A percentile compares a stretch with the other conserved stretches of the same genome.
Conservation (phyloP, 805 yeast genomes). For the Kazachstania bromeliacearum region DNA sequence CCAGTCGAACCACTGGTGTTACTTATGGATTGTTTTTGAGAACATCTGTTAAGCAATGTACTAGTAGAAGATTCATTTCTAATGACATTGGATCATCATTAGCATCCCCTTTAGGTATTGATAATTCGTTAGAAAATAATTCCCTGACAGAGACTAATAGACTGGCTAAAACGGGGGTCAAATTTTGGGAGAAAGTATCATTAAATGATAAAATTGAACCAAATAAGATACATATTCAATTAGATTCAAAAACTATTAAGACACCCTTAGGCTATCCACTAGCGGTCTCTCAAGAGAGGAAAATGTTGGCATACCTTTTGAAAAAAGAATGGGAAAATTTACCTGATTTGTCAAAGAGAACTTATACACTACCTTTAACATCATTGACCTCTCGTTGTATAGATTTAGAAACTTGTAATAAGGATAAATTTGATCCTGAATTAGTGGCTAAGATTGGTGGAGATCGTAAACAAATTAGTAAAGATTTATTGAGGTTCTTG, state of each 20-base stretch:
- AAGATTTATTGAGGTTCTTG: conserved; percentile 63
- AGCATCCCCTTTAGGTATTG: conserved; percentile 26
- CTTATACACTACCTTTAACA: conserved; percentile 68
- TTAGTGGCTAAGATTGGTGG: conserved; percentile 53
- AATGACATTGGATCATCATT: no score
- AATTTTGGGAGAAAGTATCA: conserved; percentile 73
- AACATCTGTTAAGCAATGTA: no score
- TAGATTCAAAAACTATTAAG: conserved; percentile 68
- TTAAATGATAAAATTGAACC: conserved; percentile 25
- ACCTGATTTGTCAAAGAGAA: conserved; percentile 57
- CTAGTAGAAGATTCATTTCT: no score
- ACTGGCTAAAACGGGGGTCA: conserved; percentile 54
- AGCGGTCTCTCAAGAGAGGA: conserved; percentile 49
- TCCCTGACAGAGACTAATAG: conserved; percentile 55
- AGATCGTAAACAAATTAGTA: conserved; percentile 43
- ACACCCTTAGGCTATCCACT: conserved; percentile 77
- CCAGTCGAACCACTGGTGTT: no score
- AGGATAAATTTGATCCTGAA: conserved; percentile 33
- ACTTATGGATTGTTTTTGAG: no score
- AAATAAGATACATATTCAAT: conserved; percentile 41
- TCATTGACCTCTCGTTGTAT: conserved; percentile 80
- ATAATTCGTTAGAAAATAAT: conserved; percentile 42
- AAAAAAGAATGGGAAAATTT: conserved; percentile 83
- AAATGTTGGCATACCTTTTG: conserved; percentile 60
- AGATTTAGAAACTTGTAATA: conserved; percentile 47